A percentile compares a stretch with the other conserved stretches of the same genome.
phyloP scores from a whole-genome alignment of 2,329 filamentous ascomycete species.

The Colletotrichum noveboracense region DNA sequence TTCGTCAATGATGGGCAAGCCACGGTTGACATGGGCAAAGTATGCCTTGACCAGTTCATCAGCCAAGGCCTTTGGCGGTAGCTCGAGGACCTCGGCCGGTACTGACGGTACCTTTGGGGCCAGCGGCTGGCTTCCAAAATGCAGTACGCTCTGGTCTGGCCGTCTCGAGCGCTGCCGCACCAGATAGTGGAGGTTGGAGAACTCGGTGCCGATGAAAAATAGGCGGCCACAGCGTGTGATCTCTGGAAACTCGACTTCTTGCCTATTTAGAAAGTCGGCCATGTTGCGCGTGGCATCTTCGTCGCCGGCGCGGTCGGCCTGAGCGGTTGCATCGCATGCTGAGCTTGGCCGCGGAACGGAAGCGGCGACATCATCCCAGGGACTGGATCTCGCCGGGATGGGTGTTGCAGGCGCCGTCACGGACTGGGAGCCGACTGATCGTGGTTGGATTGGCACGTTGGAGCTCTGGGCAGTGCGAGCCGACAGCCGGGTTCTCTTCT shows the following conservation, averaged over 20 bases:
- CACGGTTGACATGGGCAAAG: slow-evolving; percentile 54
- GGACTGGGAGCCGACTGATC: slow-evolving; percentile 29
- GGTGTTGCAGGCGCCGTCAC: slow-evolving; percentile 29
- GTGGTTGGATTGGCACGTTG: slow-evolving; percentile 50
- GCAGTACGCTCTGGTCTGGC: slow-evolving; percentile 30
- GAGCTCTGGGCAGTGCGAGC: slow-evolving; percentile 29
- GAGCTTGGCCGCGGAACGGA: background rate
- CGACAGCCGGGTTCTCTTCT: slow-evolving; percentile 49
- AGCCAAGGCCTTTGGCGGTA: slow-evolving; percentile 51
- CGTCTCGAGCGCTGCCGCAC: slow-evolving; percentile 48
- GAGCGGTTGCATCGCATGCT: background rate
- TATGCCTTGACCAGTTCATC: slow-evolving; percentile 56
- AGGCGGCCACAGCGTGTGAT: slow-evolving; percentile 53
- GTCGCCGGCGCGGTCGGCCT: slow-evolving; percentile 29
- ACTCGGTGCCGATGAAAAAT: slow-evolving; percentile 60
- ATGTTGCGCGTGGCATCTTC: slow-evolving; percentile 50
- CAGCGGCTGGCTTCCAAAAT: slow-evolving; percentile 38
- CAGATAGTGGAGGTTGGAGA: slow-evolving; percentile 61
- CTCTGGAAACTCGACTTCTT: slow-evolving; percentile 47
- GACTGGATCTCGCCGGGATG: background rate
- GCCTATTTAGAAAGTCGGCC: slow-evolving; percentile 55
- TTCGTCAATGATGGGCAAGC: slow-evolving; percentile 57
- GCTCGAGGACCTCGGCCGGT: slow-evolving; percentile 50
- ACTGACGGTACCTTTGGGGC: slow-evolving; percentile 45
- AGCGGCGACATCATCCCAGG: background rate